A percentile compares a stretch with the other conserved stretches of the same genome.
Evolutionary conservation across 192 early-diverging fungal species (phyloP).

Genomic region (Podila horticola): DNA sequence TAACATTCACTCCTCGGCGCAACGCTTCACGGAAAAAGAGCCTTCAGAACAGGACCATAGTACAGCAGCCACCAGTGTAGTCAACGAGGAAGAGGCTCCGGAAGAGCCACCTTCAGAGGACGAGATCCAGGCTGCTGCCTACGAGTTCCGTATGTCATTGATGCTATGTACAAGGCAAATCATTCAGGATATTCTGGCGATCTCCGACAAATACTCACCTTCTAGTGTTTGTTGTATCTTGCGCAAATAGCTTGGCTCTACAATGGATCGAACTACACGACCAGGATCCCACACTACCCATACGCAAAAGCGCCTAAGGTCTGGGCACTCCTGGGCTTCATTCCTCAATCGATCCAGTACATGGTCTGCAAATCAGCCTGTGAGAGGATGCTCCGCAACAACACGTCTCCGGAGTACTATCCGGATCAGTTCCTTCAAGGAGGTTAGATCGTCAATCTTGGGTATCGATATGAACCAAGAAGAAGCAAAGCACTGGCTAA

Average conservation of each 20-base stretch:
- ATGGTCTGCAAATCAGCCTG: constrained; percentile 53
- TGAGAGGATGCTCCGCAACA: constrained; percentile 54
- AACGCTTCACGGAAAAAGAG: no score
- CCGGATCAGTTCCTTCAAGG: constrained; percentile 63
- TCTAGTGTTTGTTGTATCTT: not conserved
- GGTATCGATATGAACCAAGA: no score
- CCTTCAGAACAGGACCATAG: no score
- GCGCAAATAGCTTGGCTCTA: constrained; percentile 30
- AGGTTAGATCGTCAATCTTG: constrained; percentile 20
- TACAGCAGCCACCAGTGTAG: no score
- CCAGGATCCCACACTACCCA: constrained; percentile 58
- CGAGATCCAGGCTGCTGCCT: constrained; percentile 27
- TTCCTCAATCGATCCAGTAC: constrained; percentile 54
- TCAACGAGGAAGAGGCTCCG: no score
- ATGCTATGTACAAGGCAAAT: no score
- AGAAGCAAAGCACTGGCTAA: no score
- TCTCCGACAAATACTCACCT: not conserved
- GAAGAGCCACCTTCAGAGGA: constrained; percentile 17
- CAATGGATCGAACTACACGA: constrained; percentile 23
- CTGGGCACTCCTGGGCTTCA: constrained; percentile 49
- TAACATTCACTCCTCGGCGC: no score
- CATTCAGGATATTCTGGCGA: not conserved
- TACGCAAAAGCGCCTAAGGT: constrained; percentile 51
- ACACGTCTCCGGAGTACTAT: constrained; percentile 55
- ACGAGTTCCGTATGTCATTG: constrained; percentile 35